Percentiles rank a stretch among this genome's conserved stretches.
These are phyloP conservation scores for Boletus vermiculosoides DNA, from an alignment of 768 basidiomycete species.

Conservation along the genomic window DNA sequence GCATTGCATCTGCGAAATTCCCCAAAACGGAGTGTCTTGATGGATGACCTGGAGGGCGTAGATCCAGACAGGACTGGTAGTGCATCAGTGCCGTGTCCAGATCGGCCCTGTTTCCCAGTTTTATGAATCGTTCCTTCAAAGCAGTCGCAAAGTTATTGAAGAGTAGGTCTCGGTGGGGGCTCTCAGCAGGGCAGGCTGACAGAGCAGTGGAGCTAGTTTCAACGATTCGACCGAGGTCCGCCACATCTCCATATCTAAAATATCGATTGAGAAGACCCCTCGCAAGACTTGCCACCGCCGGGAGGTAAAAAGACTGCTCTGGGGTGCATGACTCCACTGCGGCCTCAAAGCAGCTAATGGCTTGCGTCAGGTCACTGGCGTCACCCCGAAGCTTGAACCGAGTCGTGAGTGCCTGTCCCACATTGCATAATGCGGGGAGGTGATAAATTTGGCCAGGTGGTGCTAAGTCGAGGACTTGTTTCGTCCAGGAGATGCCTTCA, in stretches of 20 bases:
- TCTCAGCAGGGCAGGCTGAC: constrained; percentile 1
- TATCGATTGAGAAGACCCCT: constrained; percentile 21
- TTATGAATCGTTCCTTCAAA: constrained; percentile 16
- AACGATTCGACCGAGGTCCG: constrained; percentile 21
- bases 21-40: constrained; percentile 10
- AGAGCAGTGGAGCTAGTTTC: constrained; percentile 10
- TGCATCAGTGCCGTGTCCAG: constrained; percentile 16
- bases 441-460: constrained; percentile 21
- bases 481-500: constrained; percentile 19
- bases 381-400: constrained; percentile 25
- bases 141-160: constrained; percentile 23
- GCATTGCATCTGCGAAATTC: constrained; percentile 24
- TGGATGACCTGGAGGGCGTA: constrained; percentile 23
- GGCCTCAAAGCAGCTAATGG: constrained; percentile 12
- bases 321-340: constrained; percentile 13
- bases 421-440: constrained; percentile 14
- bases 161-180: constrained; percentile 17
- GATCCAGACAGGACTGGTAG: constrained; percentile 17
- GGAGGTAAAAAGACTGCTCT: constrained; percentile 13
- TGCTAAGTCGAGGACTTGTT: constrained; percentile 21
- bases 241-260: constrained; percentile 15
- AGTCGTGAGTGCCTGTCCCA: constrained; percentile 15
- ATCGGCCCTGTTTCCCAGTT: constrained; percentile 14
- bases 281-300: constrained; percentile 18
- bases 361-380: constrained; percentile 23